These are phyloP conservation scores for Nothophoma quercina DNA, from an alignment of 2,329 filamentous ascomycete genomes.

Conservation along the genomic window DNA sequence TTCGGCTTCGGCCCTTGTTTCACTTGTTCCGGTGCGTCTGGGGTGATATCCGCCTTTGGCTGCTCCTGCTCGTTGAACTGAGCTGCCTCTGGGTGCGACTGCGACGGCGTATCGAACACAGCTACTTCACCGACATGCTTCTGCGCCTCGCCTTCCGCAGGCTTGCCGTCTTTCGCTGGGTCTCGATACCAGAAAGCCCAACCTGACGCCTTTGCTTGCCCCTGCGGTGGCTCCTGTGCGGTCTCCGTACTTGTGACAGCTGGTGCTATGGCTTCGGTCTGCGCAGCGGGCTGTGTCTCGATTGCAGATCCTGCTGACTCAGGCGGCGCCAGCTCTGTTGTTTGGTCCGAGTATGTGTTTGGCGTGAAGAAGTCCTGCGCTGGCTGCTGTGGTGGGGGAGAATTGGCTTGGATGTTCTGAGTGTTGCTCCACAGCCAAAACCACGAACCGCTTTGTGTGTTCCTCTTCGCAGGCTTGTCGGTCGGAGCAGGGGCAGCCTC, in stretches of 20 bases:
- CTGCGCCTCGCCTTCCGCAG: constrained; percentile 64
- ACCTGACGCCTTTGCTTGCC: constrained; percentile 64
- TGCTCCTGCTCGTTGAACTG: constrained; percentile 58
- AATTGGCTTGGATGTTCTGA: constrained; percentile 51
- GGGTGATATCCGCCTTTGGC: constrained; percentile 29
- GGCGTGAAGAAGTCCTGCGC: constrained; percentile 16
- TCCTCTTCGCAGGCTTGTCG: constrained; percentile 23
- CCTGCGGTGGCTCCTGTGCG: constrained; percentile 32
- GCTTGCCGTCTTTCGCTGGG: constrained; percentile 59
- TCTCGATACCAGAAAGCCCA: constrained; percentile 85
- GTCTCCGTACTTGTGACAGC: constrained; percentile 4
- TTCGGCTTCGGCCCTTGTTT: constrained; percentile 23
- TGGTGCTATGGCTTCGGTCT: background rate
- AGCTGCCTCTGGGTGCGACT: constrained; percentile 59
- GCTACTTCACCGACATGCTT: constrained; percentile 62
- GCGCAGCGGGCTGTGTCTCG: constrained; percentile 10
- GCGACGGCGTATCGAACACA: constrained; percentile 59
- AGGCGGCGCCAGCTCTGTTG: constrained; percentile 12
- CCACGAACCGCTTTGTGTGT: constrained; percentile 52
- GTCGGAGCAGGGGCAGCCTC: constrained; percentile 23
- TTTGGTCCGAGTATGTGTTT: constrained; percentile 17
- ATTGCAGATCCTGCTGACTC: background rate
- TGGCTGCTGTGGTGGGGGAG: constrained; percentile 27
- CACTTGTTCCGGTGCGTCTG: constrained; percentile 28
- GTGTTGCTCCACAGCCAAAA: constrained; percentile 59